Evolutionary conservation across 768 basidiomycete species (phyloP), one percentile per base, ranked within the genome.

Genomic region (Rhodosporidiobolus sp.): DNA sequence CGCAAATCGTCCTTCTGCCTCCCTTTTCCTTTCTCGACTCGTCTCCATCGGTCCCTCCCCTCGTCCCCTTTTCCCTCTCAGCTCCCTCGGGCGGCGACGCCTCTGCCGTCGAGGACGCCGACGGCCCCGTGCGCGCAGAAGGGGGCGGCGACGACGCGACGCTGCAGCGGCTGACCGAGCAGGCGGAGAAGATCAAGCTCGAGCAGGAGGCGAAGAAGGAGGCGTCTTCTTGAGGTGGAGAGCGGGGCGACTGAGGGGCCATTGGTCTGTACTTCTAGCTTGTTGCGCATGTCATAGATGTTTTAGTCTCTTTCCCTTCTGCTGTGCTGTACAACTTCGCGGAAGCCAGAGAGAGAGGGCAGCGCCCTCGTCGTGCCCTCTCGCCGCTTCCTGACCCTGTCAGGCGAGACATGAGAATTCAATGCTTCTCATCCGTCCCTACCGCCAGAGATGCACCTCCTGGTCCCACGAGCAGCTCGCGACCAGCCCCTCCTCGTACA

Each of bases 391-490:
- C 26, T 32, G 22, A 2, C 35, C 17, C 54, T 55, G 3, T 3
- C 19, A 30, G 26, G 24, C 50, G 22, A 24, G 9, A 5, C n/a
- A 14, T 32, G 28, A 26, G 17, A 60, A 30, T 30, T 17, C 26
- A 19, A 28, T 19, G 17, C 26, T 26, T 20, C 30, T 6, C 19
- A 16, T 46, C 19, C 7, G 22, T 14, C 34, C 9, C 38, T 43
- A 71, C 38, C 67, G 46, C 75, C 90, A 93, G 73, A 94, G 84
- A 81, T 89, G 87, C 64, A 95, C 82, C 81, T 87, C 86, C 77
- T 89, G 87, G 75, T 97, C 95, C 95, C 95, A 97, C 61, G 90
- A 88, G 80, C 92, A 94, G 70, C 89, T 94, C 52, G 91, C 93
- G 58, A 98, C 78, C 26, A 93, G 79, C 1, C 91, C 91, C 78